Conservation (phyloP, 2,329 filamentous ascomycete species). For the Stenocarpella maydis region DNA sequence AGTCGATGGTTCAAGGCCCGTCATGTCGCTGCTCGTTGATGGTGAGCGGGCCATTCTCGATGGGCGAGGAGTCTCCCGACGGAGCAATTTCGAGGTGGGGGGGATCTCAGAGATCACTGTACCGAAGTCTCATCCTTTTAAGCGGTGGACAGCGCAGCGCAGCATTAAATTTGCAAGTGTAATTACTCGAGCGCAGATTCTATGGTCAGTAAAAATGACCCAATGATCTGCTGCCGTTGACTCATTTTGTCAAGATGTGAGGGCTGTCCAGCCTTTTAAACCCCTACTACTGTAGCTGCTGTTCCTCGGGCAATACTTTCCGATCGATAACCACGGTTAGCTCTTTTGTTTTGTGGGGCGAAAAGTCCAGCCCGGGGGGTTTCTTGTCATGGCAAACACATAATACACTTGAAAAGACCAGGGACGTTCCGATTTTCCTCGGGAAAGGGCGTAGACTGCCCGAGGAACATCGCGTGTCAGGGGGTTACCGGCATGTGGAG, state of each 20-base stretch:
- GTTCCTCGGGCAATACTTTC: not conserved
- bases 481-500: too few species aligned
- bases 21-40: constrained; percentile 1
- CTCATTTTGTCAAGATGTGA: not conserved
- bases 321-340: constrained; percentile 11
- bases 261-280: not conserved
- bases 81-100: not conserved
- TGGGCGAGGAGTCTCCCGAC: not conserved
- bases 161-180: not conserved
- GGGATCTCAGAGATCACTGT: not conserved
- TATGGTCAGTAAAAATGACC: not conserved
- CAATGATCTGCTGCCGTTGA: not conserved
- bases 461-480: not conserved
- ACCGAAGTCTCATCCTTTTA: not conserved
- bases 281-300: not conserved
- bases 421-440: not conserved
- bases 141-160: not conserved
- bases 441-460: constrained; percentile 19
- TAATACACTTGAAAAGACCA: not conserved
- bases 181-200: not conserved
- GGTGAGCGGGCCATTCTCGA: constrained; percentile 1
- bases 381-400: constrained; percentile 7
- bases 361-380: not conserved
- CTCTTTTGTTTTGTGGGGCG: not conserved
- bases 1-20: constrained; percentile 6